Evolutionary conservation across 2,329 filamentous ascomycete species (phyloP).

Genomic region (Penicillium sp.): DNA sequence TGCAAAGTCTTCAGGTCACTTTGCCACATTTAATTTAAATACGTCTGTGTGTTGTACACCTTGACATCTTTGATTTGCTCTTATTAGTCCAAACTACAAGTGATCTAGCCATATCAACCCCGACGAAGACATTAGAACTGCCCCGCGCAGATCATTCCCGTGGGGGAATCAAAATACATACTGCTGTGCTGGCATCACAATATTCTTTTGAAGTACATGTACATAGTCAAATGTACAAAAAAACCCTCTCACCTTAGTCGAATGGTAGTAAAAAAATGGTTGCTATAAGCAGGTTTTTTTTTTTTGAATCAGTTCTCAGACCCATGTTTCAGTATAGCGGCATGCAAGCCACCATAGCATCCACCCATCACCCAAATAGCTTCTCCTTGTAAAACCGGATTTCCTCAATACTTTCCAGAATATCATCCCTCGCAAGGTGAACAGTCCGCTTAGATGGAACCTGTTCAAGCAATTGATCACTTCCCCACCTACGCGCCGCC

Average conservation of each 20-base stretch:
- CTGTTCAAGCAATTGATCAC: constrained; percentile 56
- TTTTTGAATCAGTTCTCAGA: not conserved
- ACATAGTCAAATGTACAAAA: not conserved
- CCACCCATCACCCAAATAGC: constrained; percentile 55
- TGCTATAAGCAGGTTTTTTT: not conserved
- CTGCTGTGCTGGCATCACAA: not conserved
- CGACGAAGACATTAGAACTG: constrained; percentile 1
- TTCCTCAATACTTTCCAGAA: constrained; percentile 92
- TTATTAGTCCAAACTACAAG: not conserved
- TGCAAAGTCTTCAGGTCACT: not conserved
- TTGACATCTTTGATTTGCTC: not conserved
- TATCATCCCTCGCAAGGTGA: constrained; percentile 85
- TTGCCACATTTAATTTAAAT: not conserved
- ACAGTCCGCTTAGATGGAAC: constrained; percentile 71
- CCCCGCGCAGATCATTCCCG: constrained; percentile 2
- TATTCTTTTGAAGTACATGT: not conserved
- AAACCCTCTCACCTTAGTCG: not conserved
- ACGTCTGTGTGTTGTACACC: not conserved
- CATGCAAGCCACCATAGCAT: not conserved
- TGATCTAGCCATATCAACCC: not conserved
- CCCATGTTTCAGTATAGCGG: constrained; percentile 1
- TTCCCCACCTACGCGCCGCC: constrained; percentile 77
- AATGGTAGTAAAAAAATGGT: not conserved
- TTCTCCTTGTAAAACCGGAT: constrained; percentile 75
- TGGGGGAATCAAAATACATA: not conserved